Conservation (phyloP, 345 rosid species). For the Acer yangbiense region DNA sequence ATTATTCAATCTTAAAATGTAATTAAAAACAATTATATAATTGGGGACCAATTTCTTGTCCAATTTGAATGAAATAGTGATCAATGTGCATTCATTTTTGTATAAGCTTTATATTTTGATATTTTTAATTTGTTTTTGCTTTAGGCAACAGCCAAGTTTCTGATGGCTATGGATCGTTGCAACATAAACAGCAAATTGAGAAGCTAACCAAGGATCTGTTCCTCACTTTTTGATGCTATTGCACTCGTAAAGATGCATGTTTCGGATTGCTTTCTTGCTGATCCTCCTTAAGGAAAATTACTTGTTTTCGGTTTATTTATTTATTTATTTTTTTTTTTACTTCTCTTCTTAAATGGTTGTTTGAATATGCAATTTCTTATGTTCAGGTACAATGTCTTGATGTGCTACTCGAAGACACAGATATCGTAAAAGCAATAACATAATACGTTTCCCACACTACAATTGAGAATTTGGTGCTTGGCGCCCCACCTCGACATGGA, state of each 20-base stretch:
- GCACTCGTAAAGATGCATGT: slow-evolving; percentile 82
- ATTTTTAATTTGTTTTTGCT: background rate
- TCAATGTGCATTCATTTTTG: too few species aligned
- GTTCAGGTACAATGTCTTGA: too few species aligned
- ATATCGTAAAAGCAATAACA: slow-evolving; percentile 62
- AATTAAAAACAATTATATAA: too few species aligned
- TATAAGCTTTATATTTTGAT: background rate
- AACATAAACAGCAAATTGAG: slow-evolving; percentile 42
- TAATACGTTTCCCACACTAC: slow-evolving; percentile 72
- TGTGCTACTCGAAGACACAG: slow-evolving; percentile 66
- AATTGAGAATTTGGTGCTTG: slow-evolving; percentile 78
- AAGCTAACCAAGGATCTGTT: slow-evolving; percentile 61
- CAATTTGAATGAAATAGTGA: too few species aligned
- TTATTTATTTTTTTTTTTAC: background rate
- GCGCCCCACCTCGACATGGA: slow-evolving; percentile 70
- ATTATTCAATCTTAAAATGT: background rate
- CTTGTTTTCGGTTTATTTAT: background rate
- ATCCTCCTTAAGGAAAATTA: too few species aligned
- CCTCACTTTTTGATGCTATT: slow-evolving; percentile 79
- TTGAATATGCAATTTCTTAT: background rate
- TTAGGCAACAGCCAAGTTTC: slow-evolving; percentile 21
- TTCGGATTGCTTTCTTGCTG: background rate
- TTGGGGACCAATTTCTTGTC: too few species aligned
- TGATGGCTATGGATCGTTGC: slow-evolving; percentile 10
- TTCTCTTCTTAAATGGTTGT: too few species aligned